Conservation (phyloP, 176 grass and related monocot species). For the Poa annua region DNA sequence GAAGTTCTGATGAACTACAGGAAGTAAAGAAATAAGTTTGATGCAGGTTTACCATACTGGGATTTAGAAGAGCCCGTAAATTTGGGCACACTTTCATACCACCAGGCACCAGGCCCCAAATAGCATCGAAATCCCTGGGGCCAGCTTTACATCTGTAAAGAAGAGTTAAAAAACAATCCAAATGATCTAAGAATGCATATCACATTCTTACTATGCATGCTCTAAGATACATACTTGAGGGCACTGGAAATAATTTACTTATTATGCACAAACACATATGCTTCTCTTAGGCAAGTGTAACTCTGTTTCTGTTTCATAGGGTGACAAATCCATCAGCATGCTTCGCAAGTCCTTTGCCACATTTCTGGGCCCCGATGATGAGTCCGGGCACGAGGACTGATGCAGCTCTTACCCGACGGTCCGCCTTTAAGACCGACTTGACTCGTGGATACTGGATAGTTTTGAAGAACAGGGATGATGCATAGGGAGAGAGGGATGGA, state of each 20-base stretch:
- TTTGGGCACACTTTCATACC: no score
- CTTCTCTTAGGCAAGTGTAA: background rate
- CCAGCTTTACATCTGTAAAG: no score
- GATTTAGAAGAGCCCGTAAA: no score
- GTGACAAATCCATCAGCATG: slow-evolving; percentile 82
- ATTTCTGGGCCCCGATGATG: slow-evolving; percentile 81
- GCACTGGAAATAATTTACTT: no score
- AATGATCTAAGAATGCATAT: no score
- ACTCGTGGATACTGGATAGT: slow-evolving; percentile 35
- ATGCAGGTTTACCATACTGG: slow-evolving; percentile 52
- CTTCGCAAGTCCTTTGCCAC: slow-evolving; percentile 85
- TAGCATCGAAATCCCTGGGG: no score
- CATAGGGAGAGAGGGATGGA: background rate
- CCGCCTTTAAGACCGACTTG: background rate
- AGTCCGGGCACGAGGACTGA: slow-evolving; percentile 46
- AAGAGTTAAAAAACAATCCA: no score
- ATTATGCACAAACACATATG: no score
- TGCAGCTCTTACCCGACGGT: slow-evolving; percentile 21
- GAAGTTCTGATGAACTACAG: slow-evolving; percentile 4
- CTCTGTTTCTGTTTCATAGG: slow-evolving; percentile 52
- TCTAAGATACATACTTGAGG: no score
- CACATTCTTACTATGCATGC: no score
- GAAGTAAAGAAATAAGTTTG: background rate
- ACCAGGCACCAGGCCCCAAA: no score
- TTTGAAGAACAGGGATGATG: background rate